Conservation (phyloP, 257 asterid genomes). For the Jacaranda copaia region DNA sequence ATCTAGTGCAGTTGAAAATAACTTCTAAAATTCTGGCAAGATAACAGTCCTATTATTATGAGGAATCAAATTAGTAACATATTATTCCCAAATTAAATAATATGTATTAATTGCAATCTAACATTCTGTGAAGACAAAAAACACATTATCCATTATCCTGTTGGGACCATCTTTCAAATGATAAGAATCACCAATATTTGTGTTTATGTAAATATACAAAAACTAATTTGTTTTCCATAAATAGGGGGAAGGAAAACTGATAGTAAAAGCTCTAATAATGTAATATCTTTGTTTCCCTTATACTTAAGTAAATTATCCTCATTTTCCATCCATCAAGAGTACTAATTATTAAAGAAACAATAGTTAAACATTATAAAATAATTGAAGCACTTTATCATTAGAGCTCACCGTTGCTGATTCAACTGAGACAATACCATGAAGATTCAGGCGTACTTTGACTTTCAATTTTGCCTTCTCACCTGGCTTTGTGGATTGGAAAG, state of each 20-base stretch:
- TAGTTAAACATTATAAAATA: not conserved
- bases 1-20: not conserved
- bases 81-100: not conserved
- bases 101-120: not conserved
- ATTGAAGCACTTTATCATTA: not conserved
- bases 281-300: not conserved
- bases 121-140: not conserved
- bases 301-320: not conserved
- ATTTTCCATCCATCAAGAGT: not conserved
- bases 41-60: not conserved
- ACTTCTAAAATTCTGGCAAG: not conserved
- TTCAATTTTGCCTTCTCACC: conserved; percentile 77
- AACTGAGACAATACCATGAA: conserved; percentile 84
- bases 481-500: conserved; percentile 62
- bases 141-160: not conserved
- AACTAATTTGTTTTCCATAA: too few relatives aligned
- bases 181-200: not conserved
- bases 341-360: not conserved
- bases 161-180: not conserved
- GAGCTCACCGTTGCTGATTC: conserved; percentile 83
- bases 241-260: not conserved
- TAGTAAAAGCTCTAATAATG: not conserved
- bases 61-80: too few relatives aligned
- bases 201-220: not conserved
- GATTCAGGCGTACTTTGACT: conserved; percentile 81